phyloP scores from a whole-genome alignment of 2,329 filamentous ascomycete species.

The Trichoderma simmonsii region DNA sequence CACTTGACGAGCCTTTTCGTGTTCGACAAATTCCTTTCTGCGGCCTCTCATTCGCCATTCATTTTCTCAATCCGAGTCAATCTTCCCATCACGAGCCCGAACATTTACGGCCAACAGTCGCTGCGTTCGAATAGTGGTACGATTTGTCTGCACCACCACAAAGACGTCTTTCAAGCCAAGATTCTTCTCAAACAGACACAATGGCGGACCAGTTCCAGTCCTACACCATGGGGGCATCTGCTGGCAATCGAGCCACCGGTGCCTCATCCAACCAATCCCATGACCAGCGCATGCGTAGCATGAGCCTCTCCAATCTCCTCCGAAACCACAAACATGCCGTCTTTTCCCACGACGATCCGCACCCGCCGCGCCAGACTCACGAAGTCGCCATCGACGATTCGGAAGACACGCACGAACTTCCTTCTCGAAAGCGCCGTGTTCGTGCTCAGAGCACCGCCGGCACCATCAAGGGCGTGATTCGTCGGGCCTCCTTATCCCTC shows the following conservation, averaged over 20 bases:
- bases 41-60: not conserved
- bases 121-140: not conserved
- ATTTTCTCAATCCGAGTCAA: not conserved
- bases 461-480: constrained; percentile 50
- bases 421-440: constrained; percentile 25
- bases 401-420: constrained; percentile 26
- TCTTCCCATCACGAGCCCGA: not conserved
- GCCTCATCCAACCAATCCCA: constrained; percentile 26
- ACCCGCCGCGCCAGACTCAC: constrained; percentile 30
- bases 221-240: not conserved
- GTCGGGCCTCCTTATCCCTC: constrained; percentile 54
- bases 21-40: not conserved
- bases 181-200: constrained; percentile 45
- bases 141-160: constrained; percentile 23
- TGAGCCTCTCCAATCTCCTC: constrained; percentile 51
- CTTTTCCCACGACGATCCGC: constrained; percentile 34
- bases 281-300: constrained; percentile 44
- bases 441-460: constrained; percentile 28
- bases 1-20: not conserved
- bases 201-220: constrained; percentile 24
- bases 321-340: constrained; percentile 45
- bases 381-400: constrained; percentile 35
- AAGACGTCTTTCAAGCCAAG: constrained; percentile 36
- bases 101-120: not conserved
- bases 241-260: constrained; percentile 3